Conservation (phyloP, 2,329 filamentous ascomycete genomes). For the Cladosporium sp. region DNA sequence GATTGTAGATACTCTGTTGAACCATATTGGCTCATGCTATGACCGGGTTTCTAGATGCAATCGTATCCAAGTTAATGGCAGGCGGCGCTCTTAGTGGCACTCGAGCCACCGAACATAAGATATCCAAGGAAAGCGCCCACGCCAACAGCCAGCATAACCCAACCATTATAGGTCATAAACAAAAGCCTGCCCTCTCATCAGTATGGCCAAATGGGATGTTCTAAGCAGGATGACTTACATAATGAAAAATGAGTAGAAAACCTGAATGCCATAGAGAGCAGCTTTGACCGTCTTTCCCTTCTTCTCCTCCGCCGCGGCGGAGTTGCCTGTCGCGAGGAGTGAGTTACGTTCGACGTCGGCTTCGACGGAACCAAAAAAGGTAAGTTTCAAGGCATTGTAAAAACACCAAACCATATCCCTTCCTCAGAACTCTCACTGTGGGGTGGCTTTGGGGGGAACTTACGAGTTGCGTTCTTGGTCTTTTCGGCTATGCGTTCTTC, state of each 20-base stretch:
- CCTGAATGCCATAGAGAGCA: slow-evolving; percentile 80
- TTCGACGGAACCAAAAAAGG: background rate
- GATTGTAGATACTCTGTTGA: slow-evolving; percentile 45
- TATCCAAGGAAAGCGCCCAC: slow-evolving; percentile 87
- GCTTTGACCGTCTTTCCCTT: slow-evolving; percentile 74
- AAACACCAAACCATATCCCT: background rate
- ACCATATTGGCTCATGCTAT: background rate
- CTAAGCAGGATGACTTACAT: slow-evolving; percentile 62
- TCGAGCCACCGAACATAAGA: slow-evolving; percentile 66
- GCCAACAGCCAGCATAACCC: slow-evolving; percentile 89
- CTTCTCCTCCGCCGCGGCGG: slow-evolving; percentile 50
- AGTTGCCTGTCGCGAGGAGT: slow-evolving; percentile 70
- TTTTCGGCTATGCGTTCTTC: slow-evolving; percentile 52
- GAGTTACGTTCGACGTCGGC: slow-evolving; percentile 51
- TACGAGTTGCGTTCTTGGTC: slow-evolving; percentile 38
- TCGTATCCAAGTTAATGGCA: slow-evolving; percentile 53
- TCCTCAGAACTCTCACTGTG: background rate
- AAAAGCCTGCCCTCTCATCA: slow-evolving; percentile 60
- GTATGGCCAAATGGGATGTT: background rate
- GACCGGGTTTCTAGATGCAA: too few relatives aligned
- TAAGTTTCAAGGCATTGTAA: slow-evolving; percentile 8
- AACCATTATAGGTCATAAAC: slow-evolving; percentile 99
- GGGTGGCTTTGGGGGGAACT: slow-evolving; percentile 18
- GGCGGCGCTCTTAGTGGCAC: slow-evolving; percentile 76
- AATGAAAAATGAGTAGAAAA: slow-evolving; percentile 98